Percentiles rank a stretch among this genome's conserved stretches.
Conservation (phyloP, 768 basidiomycete species). For the Leccinellum albellum region DNA sequence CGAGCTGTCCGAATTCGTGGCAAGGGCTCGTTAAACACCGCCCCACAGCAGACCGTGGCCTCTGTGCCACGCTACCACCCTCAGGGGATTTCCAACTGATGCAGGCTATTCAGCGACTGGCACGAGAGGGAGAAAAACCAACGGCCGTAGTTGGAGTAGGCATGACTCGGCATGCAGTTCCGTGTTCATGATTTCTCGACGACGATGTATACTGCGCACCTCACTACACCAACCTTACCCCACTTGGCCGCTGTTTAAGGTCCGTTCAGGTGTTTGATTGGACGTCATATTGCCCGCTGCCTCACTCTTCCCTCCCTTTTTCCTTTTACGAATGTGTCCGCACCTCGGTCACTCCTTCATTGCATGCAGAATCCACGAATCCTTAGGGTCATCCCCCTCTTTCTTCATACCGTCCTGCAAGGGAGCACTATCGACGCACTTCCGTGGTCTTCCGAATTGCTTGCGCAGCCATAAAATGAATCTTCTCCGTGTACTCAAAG, state of each 20-base stretch:
- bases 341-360: conserved; percentile 6
- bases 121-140: not conserved
- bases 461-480: conserved; percentile 26
- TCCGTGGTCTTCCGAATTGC: conserved; percentile 7
- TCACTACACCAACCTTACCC: conserved; percentile 6
- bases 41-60: conserved; percentile 12
- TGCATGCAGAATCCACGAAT: conserved; percentile 3
- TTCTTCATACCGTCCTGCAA: conserved; percentile 5
- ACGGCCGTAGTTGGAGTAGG: conserved; percentile 1
- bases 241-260: conserved; percentile 20
- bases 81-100: conserved; percentile 7
- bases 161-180: conserved; percentile 9
- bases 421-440: conserved; percentile 1
- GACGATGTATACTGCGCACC: conserved; percentile 4
- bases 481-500: conserved; percentile 14
- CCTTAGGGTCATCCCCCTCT: conserved; percentile 8
- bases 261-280: conserved; percentile 21
- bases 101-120: conserved; percentile 18
- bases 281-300: conserved; percentile 16
- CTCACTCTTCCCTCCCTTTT: conserved; percentile 17
- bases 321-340: conserved; percentile 14
- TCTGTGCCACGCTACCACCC: conserved; percentile 6
- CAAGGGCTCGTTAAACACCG: conserved; percentile 23
- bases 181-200: conserved; percentile 9
- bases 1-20: conserved; percentile 16